Conservation (phyloP, 2,329 filamentous ascomycete genomes). For the Aspergillus fumigatiaffinis region DNA sequence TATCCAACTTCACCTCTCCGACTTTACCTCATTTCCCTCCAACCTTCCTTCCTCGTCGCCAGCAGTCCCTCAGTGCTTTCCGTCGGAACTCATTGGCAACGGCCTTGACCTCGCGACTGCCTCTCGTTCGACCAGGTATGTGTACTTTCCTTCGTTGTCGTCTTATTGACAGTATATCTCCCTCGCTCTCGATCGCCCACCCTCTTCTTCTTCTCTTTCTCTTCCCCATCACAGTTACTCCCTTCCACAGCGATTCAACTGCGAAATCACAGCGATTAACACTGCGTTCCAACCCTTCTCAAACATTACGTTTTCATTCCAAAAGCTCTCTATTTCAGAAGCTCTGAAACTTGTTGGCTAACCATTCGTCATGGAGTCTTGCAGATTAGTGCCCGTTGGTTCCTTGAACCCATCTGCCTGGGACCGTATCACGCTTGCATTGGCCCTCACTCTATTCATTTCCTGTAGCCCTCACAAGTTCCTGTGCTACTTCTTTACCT, state of each 20-base stretch:
- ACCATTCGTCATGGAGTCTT: neutral
- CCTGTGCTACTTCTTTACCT: slow-evolving; percentile 7
- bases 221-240: neutral
- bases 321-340: neutral
- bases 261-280: neutral
- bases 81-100: neutral
- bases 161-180: neutral
- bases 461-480: slow-evolving; percentile 8
- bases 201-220: slow-evolving; percentile 7
- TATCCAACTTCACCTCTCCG: slow-evolving; percentile 9
- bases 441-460: slow-evolving; percentile 4
- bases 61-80: slow-evolving; percentile 1
- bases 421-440: neutral
- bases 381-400: neutral
- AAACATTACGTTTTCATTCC: slow-evolving; percentile 4
- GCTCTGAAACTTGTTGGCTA: neutral
- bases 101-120: slow-evolving; percentile 11
- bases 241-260: neutral
- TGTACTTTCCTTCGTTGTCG: slow-evolving; percentile 7
- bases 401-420: neutral
- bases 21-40: neutral
- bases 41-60: slow-evolving; percentile 4
- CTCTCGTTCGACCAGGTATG: slow-evolving; percentile 14
- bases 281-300: neutral
- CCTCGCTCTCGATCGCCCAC: neutral